phyloP scores from a whole-genome alignment of 192 early-diverging fungal species.

The Podila minutissima region DNA sequence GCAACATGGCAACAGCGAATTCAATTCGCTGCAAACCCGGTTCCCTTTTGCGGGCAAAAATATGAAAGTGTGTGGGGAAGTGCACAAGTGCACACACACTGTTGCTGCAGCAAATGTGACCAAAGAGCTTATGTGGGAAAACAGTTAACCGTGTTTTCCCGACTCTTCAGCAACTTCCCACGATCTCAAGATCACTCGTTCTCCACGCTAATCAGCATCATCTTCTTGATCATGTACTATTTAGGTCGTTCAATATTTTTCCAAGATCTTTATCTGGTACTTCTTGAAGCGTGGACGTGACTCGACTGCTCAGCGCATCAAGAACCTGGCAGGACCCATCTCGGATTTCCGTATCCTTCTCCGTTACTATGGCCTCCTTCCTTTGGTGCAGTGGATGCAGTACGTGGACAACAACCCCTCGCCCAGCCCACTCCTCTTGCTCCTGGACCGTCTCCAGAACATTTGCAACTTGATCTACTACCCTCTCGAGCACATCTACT shows the following conservation, averaged over 20 bases:
- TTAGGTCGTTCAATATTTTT: conserved; percentile 91
- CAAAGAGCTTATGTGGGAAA: too few relatives aligned
- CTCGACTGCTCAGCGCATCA: conserved; percentile 75
- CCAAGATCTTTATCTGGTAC: conserved; percentile 89
- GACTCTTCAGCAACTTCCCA: neutral
- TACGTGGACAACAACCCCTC: conserved; percentile 81
- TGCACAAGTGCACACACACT: too few relatives aligned
- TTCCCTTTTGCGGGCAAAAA: too few relatives aligned
- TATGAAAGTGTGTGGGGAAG: too few relatives aligned
- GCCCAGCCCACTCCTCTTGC: conserved; percentile 65
- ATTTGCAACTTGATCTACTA: conserved; percentile 89
- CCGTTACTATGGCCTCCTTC: conserved; percentile 83
- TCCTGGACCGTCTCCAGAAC: conserved; percentile 90
- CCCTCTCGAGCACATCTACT: conserved; percentile 96
- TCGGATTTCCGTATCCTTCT: conserved; percentile 93
- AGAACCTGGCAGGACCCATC: conserved; percentile 85
- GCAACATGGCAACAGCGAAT: too few relatives aligned
- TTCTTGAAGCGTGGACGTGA: conserved; percentile 65
- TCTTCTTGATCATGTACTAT: neutral
- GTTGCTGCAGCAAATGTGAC: too few relatives aligned
- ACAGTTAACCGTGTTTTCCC: too few relatives aligned
- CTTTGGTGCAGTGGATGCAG: conserved; percentile 88
- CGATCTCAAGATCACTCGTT: neutral
- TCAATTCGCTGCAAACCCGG: too few relatives aligned
- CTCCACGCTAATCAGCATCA: neutral